phyloP scores from a whole-genome alignment of 2,329 filamentous ascomycete species.

The Fusarium brachygibbosum region DNA sequence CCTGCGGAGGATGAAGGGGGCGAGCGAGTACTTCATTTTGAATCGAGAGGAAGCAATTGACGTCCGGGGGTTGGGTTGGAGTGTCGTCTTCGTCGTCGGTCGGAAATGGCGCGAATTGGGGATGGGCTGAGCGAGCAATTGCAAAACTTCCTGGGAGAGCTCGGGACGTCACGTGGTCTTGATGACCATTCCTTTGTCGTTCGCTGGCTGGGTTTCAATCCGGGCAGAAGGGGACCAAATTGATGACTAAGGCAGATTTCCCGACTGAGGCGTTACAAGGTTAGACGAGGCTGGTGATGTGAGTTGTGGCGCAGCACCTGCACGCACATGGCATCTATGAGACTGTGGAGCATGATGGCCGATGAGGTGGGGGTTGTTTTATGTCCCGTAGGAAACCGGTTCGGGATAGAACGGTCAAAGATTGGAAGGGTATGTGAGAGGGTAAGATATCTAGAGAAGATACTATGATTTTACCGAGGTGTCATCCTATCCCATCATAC shows the following conservation, averaged over 20 bases:
- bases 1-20: constrained; percentile 82
- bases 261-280: neutral
- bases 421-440: neutral
- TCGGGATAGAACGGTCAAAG: constrained; percentile 45
- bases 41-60: constrained; percentile 47
- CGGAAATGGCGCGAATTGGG: constrained; percentile 54
- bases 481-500: neutral
- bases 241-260: constrained; percentile 14
- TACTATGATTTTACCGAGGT: neutral
- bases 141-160: constrained; percentile 51
- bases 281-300: neutral
- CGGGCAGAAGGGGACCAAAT: constrained; percentile 32
- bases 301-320: neutral
- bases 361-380: constrained; percentile 39
- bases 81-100: constrained; percentile 44
- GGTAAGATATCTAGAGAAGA: neutral
- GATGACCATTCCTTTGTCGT: constrained; percentile 48
- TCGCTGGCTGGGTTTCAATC: constrained; percentile 39
- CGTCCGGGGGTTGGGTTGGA: constrained; percentile 35
- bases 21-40: constrained; percentile 78
- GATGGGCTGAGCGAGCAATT: constrained; percentile 50
- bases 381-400: constrained; percentile 43
- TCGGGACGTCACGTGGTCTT: constrained; percentile 54
- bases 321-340: constrained; percentile 8
- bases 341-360: constrained; percentile 5